A percentile compares a stretch with the other conserved stretches of the same genome.
Evolutionary conservation across 805 yeast genomes (phyloP).

Genomic region (Metschnikowia henanensis): DNA sequence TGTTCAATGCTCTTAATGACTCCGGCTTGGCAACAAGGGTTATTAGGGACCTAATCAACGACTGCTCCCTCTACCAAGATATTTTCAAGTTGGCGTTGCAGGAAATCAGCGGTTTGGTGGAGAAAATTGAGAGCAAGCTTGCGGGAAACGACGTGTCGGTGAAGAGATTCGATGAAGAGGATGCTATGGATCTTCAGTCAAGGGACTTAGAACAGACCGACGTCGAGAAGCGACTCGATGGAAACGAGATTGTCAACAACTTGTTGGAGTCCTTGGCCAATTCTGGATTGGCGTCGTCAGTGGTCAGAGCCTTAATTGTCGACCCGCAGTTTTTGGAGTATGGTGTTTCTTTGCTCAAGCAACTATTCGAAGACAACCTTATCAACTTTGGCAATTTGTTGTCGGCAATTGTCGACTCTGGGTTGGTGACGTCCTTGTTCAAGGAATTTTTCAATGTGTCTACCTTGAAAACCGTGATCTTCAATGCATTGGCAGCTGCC

Average conservation of each 20-base stretch:
- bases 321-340: constrained; percentile 36
- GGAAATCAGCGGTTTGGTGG: constrained; percentile 32
- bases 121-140: constrained; percentile 24
- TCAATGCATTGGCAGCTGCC: constrained; percentile 45
- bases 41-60: constrained; percentile 33
- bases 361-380: constrained; percentile 31
- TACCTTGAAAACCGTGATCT: constrained; percentile 40
- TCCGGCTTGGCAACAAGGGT: constrained; percentile 42
- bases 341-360: constrained; percentile 38
- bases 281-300: constrained; percentile 42
- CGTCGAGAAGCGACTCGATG: constrained; percentile 17
- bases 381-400: constrained; percentile 29
- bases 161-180: constrained; percentile 24
- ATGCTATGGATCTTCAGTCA: neutral
- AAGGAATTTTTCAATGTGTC: constrained; percentile 37
- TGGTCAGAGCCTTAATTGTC: constrained; percentile 37
- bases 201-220: constrained; percentile 3
- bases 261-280: constrained; percentile 44
- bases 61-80: constrained; percentile 40
- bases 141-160: constrained; percentile 21
- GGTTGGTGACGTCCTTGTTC: constrained; percentile 37
- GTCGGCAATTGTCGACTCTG: constrained; percentile 34
- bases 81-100: constrained; percentile 37
- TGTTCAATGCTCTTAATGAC: constrained; percentile 39
- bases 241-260: constrained; percentile 25